A percentile compares a stretch with the other conserved stretches of the same genome.
Conservation (phyloP, 2,329 filamentous ascomycete genomes). For the Fusarium hainanense region DNA sequence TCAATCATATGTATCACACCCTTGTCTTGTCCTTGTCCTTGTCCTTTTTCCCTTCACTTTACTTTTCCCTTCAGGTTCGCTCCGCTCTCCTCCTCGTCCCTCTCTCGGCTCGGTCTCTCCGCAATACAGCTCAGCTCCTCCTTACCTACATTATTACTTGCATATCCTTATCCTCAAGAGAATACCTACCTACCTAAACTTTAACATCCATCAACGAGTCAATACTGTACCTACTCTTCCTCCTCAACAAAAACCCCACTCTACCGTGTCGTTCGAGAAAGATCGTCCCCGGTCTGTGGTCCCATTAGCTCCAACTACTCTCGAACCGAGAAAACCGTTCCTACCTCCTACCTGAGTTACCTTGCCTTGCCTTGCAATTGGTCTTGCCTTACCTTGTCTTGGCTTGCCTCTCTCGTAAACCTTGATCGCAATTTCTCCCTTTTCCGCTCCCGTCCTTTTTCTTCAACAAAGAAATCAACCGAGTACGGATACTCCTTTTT, state of each 20-base stretch:
- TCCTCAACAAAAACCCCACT: background rate
- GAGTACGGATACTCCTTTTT: background rate
- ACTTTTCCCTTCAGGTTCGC: background rate
- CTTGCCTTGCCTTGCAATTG: constrained; percentile 14
- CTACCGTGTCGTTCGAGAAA: background rate
- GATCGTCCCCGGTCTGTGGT: constrained; percentile 32
- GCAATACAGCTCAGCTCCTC: background rate
- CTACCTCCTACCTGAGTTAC: constrained; percentile 8
- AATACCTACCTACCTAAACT: too few species aligned
- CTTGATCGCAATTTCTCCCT: constrained; percentile 33
- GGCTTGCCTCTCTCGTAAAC: constrained; percentile 18
- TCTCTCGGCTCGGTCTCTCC: background rate
- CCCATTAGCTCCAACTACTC: constrained; percentile 22
- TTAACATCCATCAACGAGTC: too few species aligned
- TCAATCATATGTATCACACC: constrained; percentile 19
- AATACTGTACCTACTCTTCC: background rate
- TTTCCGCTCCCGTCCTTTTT: background rate
- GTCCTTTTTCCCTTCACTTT: background rate
- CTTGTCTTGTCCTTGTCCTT: background rate
- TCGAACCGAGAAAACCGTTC: constrained; percentile 13
- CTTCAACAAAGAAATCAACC: background rate
- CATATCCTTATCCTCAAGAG: background rate
- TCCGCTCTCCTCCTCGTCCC: background rate
- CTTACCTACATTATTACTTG: background rate
- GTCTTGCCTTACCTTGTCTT: constrained; percentile 1